Conservation (phyloP, 768 basidiomycete genomes). For the Neoboletus magnificus region DNA sequence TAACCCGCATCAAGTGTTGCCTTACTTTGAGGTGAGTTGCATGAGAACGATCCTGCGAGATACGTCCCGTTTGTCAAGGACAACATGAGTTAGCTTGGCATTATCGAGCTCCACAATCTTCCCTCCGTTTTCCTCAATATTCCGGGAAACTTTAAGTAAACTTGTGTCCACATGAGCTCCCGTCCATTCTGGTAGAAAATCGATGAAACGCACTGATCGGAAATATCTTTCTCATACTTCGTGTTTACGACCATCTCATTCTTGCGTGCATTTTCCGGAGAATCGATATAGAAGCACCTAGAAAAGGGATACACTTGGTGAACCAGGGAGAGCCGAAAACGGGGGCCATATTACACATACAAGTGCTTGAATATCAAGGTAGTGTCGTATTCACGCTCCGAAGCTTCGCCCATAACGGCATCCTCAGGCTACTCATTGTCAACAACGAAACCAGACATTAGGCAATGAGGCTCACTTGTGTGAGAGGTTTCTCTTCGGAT, state of each 20-base stretch:
- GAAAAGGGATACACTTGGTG: not conserved
- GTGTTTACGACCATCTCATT: conserved; percentile 59
- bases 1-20: conserved; percentile 4
- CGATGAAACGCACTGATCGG: conserved; percentile 44
- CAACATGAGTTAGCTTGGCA: conserved; percentile 80
- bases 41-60: conserved; percentile 70
- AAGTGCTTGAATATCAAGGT: conserved; percentile 79
- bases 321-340: not conserved
- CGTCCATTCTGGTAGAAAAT: not conserved
- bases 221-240: conserved; percentile 51
- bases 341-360: conserved; percentile 39
- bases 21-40: conserved; percentile 68
- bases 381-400: conserved; percentile 76
- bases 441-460: not conserved
- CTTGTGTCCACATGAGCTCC: conserved; percentile 35
- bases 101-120: conserved; percentile 64
- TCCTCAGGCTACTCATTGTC: conserved; percentile 24
- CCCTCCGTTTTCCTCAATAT: conserved; percentile 72
- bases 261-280: conserved; percentile 64
- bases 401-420: conserved; percentile 69
- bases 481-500: conserved; percentile 1
- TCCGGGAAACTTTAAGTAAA: conserved; percentile 46
- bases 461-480: conserved; percentile 3
- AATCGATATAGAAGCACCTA: conserved; percentile 89
- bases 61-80: conserved; percentile 80